A percentile compares a stretch with the other conserved stretches of the same genome.
phyloP scores from a whole-genome alignment of 2,329 filamentous ascomycete genomes.

The Zymoseptoria pseudotritici region DNA sequence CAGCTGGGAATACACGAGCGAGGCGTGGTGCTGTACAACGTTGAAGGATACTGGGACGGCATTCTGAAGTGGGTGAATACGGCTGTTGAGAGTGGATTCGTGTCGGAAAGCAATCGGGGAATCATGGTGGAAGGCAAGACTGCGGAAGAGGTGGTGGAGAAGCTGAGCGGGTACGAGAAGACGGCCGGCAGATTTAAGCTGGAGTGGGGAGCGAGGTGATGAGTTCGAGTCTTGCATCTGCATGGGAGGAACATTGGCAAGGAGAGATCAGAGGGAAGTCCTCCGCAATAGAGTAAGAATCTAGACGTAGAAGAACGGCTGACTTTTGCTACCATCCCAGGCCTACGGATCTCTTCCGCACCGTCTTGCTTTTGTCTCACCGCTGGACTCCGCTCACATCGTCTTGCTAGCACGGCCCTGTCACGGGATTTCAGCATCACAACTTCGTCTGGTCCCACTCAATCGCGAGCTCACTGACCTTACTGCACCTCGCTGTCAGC shows the following conservation, averaged over 20 bases:
- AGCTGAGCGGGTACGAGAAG: slow-evolving; percentile 66
- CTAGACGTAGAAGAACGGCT: not conserved
- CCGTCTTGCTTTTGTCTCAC: too few species aligned
- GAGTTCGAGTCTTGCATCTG: not conserved
- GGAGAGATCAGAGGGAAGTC: not conserved
- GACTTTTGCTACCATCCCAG: not conserved
- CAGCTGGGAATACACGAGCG: slow-evolving; percentile 84
- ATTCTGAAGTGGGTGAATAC: slow-evolving; percentile 73
- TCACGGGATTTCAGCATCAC: too few species aligned
- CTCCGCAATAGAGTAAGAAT: not conserved
- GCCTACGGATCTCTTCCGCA: not conserved
- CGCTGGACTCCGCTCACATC: too few species aligned
- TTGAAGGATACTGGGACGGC: slow-evolving; percentile 88
- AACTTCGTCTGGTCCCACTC: too few species aligned
- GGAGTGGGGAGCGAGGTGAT: slow-evolving; percentile 55
- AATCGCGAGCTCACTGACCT: too few species aligned
- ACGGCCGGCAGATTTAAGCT: slow-evolving; percentile 70
- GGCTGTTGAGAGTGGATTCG: slow-evolving; percentile 69
- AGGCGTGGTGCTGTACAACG: slow-evolving; percentile 75
- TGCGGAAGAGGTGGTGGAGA: slow-evolving; percentile 63
- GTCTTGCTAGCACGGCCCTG: too few species aligned
- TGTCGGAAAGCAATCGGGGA: slow-evolving; percentile 59
- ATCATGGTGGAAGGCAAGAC: slow-evolving; percentile 73
- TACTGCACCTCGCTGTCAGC: too few species aligned
- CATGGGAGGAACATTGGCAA: not conserved